Evolutionary conservation across 129 eudicot species (phyloP).

Genomic region (Lonicera japonica): DNA sequence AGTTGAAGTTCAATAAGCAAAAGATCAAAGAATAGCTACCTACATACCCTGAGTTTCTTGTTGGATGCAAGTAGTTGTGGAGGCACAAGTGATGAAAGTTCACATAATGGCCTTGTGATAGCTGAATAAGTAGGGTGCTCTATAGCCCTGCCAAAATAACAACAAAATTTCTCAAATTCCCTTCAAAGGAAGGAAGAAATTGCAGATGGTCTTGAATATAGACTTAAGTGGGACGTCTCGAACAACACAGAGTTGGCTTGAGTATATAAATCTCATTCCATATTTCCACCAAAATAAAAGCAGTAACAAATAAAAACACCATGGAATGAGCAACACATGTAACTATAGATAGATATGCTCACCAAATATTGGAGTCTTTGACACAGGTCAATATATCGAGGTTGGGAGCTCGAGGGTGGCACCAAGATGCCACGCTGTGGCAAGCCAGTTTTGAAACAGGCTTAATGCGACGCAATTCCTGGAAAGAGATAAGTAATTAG

Average conservation of each 20-base stretch:
- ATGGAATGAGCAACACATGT: background rate
- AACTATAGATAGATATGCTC: conserved; percentile 15
- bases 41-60: conserved; percentile 86
- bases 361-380: conserved; percentile 98
- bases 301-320: background rate
- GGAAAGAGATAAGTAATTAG: conserved; percentile 17
- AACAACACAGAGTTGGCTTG: background rate
- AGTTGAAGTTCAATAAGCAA: conserved; percentile 11
- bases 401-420: conserved; percentile 99
- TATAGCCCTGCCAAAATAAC: conserved; percentile 71
- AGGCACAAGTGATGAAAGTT: conserved; percentile 88
- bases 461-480: conserved; percentile 93
- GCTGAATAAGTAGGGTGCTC: conserved; percentile 99
- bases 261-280: background rate
- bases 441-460: conserved; percentile 96
- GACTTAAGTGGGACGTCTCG: background rate
- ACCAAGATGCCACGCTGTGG: conserved; percentile 99
- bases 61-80: conserved; percentile 85
- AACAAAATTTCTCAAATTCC: background rate
- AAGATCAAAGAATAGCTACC: conserved; percentile 6
- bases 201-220: background rate
- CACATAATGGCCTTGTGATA: conserved; percentile 98
- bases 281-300: background rate
- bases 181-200: background rate
- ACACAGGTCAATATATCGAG: conserved; percentile 97